Evolutionary conservation across 345 rosid genomes (phyloP).

Genomic region (Orychophragmus violaceus): DNA sequence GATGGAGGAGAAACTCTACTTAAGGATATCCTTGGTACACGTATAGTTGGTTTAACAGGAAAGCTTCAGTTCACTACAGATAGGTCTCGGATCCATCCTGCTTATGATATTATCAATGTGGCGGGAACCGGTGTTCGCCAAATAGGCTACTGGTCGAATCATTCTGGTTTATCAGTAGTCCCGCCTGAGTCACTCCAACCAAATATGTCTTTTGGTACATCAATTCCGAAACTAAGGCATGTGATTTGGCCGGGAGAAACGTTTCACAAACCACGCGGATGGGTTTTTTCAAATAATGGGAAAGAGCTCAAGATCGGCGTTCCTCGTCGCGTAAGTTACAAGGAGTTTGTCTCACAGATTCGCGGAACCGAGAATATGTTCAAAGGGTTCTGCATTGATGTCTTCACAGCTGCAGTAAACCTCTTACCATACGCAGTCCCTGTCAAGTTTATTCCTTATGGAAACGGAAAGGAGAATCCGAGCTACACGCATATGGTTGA

Average conservation of each 20-base stretch:
- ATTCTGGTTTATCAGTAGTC: slow-evolving; percentile 67
- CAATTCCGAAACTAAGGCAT: slow-evolving; percentile 45
- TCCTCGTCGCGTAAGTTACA: slow-evolving; percentile 66
- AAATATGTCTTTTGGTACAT: slow-evolving; percentile 44
- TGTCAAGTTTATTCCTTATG: slow-evolving; percentile 58
- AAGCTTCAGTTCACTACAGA: slow-evolving; percentile 50
- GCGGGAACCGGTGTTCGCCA: slow-evolving; percentile 72
- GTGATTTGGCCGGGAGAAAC: slow-evolving; percentile 98
- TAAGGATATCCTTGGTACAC: slow-evolving; percentile 49
- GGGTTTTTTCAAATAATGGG: slow-evolving; percentile 93
- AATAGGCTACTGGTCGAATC: slow-evolving; percentile 91
- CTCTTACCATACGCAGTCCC: slow-evolving; percentile 87
- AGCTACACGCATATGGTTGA: slow-evolving; percentile 71
- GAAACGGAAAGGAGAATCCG: slow-evolving; percentile 69
- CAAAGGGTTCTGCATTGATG: slow-evolving; percentile 92
- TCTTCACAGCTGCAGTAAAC: slow-evolving; percentile 69
- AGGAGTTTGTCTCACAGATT: slow-evolving; percentile 66
- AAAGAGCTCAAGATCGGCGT: slow-evolving; percentile 75
- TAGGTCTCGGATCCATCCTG: slow-evolving; percentile 53
- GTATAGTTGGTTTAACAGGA: slow-evolving; percentile 78
- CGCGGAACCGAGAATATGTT: slow-evolving; percentile 53
- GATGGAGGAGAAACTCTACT: slow-evolving; percentile 53
- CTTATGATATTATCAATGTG: slow-evolving; percentile 81
- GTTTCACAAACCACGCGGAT: slow-evolving; percentile 70
- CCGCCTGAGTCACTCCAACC: slow-evolving; percentile 65